A percentile compares a stretch with the other conserved stretches of the same genome.
These are phyloP conservation scores for Chlamydomonas sp. DNA, from an alignment of 139 green algal species.

Conservation along the genomic window DNA sequence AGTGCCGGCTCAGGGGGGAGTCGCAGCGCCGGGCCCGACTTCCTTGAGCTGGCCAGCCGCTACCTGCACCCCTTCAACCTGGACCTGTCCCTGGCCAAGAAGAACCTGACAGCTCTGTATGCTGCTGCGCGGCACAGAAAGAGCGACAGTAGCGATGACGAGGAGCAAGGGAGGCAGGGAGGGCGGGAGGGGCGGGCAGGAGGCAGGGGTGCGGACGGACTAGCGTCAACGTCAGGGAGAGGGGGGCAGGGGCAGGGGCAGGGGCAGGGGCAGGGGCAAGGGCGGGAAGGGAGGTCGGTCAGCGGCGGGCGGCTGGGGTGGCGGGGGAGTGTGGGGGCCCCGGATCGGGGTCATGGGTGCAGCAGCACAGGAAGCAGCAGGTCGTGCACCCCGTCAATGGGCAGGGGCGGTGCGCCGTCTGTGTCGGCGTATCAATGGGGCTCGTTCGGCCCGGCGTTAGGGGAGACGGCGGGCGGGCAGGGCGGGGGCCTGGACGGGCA, in stretches of 20 bases:
- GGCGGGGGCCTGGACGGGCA: too few relatives aligned
- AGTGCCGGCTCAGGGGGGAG: neutral
- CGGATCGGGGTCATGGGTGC: too few relatives aligned
- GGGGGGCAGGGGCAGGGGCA: neutral
- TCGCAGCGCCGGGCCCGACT: conserved; percentile 3
- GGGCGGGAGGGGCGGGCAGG: neutral
- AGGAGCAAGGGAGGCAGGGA: neutral
- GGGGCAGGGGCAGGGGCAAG: neutral
- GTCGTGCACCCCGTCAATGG: too few relatives aligned
- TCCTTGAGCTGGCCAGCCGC: conserved; percentile 32
- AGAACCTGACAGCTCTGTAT: conserved; percentile 16
- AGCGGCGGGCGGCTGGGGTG: neutral
- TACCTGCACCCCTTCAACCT: conserved; percentile 50
- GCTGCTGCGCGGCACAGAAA: neutral
- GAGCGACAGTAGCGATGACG: neutral
- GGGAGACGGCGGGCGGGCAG: too few relatives aligned
- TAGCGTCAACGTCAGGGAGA: neutral
- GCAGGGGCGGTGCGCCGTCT: too few relatives aligned
- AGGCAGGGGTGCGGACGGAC: neutral
- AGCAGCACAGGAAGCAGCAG: too few relatives aligned
- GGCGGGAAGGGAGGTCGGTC: neutral
- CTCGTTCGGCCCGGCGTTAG: too few relatives aligned
- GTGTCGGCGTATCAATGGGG: too few relatives aligned
- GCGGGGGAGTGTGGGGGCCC: too few relatives aligned
- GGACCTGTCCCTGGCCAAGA: conserved; percentile 18